Conservation (phyloP, 2,329 filamentous ascomycete species). For the Beauveria pseudobassiana region DNA sequence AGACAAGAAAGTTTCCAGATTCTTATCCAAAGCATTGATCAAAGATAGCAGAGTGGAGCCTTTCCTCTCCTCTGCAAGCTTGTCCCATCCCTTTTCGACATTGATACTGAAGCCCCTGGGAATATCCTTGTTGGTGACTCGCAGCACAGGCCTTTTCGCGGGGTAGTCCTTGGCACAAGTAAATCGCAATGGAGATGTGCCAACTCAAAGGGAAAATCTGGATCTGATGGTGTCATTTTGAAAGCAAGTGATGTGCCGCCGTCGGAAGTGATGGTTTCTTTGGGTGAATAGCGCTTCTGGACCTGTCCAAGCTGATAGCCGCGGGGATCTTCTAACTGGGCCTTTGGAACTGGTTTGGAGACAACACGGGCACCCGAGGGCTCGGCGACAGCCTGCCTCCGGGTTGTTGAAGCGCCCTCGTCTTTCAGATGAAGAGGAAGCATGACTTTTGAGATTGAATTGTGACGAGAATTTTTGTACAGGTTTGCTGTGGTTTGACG, state of each 20-base stretch:
- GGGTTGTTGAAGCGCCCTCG: conserved; percentile 23
- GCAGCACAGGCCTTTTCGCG: conserved; percentile 46
- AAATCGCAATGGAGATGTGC: conserved; percentile 60
- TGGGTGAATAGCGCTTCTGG: conserved; percentile 54
- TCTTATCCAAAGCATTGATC: conserved; percentile 63
- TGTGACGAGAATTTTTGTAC: conserved; percentile 2
- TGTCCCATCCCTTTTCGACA: conserved; percentile 66
- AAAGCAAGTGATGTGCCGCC: conserved; percentile 54
- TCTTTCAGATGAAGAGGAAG: conserved; percentile 27
- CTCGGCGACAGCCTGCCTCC: conserved; percentile 40
- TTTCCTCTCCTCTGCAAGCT: conserved; percentile 48
- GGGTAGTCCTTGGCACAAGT: conserved; percentile 60
- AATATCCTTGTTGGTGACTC: conserved; percentile 61
- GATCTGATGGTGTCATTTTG: conserved; percentile 65
- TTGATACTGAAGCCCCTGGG: conserved; percentile 67
- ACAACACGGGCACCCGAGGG: conserved; percentile 44
- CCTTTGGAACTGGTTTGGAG: conserved; percentile 56
- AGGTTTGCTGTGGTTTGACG: conserved; percentile 2
- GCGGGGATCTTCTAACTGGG: conserved; percentile 59
- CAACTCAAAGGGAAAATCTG: conserved; percentile 76
- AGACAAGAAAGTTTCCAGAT: conserved; percentile 62
- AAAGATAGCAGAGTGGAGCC: conserved; percentile 55
- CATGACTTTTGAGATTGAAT: conserved; percentile 22
- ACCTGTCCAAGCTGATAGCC: conserved; percentile 70
- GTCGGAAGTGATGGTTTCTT: conserved; percentile 34